A percentile compares a stretch with the other conserved stretches of the same genome.
phyloP scores from a whole-genome alignment of 495 filamentous ascomycete species.

The Elasticomyces elasticus region DNA sequence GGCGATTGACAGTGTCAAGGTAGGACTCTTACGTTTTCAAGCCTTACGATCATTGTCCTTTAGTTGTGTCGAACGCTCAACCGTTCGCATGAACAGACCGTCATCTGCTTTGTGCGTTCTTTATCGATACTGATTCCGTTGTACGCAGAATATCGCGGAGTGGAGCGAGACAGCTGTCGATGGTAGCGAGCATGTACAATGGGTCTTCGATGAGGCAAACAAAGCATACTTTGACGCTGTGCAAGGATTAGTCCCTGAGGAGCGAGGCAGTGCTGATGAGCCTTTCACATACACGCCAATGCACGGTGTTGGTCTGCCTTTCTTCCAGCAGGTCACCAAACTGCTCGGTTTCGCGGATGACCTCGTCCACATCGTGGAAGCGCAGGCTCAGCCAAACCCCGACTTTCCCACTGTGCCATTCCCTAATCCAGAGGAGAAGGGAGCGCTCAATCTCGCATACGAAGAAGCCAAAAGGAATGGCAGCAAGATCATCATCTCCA shows the following conservation, averaged over 20 bases:
- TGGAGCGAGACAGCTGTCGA: background rate
- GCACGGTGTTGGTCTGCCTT: constrained; percentile 52
- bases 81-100: no score
- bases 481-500: constrained; percentile 50
- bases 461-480: constrained; percentile 41
- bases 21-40: constrained; percentile 6
- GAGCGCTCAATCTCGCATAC: constrained; percentile 56
- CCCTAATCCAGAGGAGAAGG: constrained; percentile 64
- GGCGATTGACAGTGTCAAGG: constrained; percentile 48
- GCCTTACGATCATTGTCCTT: constrained; percentile 26
- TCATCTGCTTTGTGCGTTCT: no score
- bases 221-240: constrained; percentile 27
- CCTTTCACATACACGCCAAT: constrained; percentile 59
- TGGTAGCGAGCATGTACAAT: background rate
- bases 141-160: constrained; percentile 33
- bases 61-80: no score
- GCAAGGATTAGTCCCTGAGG: constrained; percentile 2
- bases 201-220: constrained; percentile 5
- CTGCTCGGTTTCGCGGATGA: constrained; percentile 35
- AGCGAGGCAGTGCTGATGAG: background rate
- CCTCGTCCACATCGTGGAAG: constrained; percentile 26
- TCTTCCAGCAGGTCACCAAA: constrained; percentile 39
- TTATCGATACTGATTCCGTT: no score
- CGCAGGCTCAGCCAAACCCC: constrained; percentile 49
- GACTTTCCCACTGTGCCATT: constrained; percentile 62